Percentiles rank a stretch among this genome's conserved stretches.
phyloP scores from a whole-genome alignment of 176 grass and related monocot genomes.

The Bothriochloa decipiens region DNA sequence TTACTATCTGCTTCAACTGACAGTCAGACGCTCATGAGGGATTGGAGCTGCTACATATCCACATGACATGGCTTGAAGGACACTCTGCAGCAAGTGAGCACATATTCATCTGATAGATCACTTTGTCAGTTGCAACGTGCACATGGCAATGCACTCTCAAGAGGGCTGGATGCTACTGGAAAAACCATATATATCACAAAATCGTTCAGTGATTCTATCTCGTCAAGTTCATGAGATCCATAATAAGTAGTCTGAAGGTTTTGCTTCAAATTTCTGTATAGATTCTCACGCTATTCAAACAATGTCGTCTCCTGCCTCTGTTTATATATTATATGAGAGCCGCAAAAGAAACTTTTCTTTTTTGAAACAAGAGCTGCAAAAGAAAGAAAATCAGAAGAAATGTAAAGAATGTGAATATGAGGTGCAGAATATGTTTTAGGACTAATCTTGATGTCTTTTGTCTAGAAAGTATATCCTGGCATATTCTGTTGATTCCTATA shows the following conservation, averaged over 20 bases:
- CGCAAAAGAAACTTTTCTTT: no score
- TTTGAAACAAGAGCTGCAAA: not conserved
- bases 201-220: not conserved
- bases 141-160: not conserved
- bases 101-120: not conserved
- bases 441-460: no score
- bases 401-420: not conserved
- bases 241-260: not conserved
- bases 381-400: not conserved
- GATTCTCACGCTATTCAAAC: not conserved
- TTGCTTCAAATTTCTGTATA: not conserved
- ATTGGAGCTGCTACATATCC: slow-evolving; percentile 55
- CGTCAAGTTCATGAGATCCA: not conserved
- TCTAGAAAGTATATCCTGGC: no score
- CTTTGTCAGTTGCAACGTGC: no score
- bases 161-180: not conserved
- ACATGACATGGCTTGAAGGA: slow-evolving; percentile 81
- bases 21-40: slow-evolving; percentile 55
- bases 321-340: not conserved
- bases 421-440: no score
- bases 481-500: no score
- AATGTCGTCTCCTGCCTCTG: not conserved
- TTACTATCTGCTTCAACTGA: slow-evolving; percentile 18
- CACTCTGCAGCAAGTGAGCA: slow-evolving; percentile 39
- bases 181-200: not conserved